These are phyloP conservation scores for Polytrichum formosum DNA, from an alignment of 225 moss, liverwort and hornwort genomes.

Conservation along the genomic window DNA sequence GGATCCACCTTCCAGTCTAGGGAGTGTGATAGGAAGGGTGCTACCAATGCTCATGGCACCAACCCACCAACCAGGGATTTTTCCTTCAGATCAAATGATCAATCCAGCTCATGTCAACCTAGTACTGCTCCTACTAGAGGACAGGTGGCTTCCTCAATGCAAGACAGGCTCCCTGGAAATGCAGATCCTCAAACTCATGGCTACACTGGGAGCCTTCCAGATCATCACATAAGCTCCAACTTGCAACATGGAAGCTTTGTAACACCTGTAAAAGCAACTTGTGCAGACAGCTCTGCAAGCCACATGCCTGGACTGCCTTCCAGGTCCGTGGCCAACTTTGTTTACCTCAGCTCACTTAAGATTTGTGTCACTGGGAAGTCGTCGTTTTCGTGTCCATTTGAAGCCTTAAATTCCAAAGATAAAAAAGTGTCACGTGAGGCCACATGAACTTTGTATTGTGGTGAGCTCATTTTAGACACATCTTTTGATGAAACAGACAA, in stretches of 20 bases:
- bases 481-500: slow-evolving; percentile 19
- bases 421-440: not conserved
- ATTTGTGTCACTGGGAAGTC: not conserved
- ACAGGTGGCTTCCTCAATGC: slow-evolving; percentile 9
- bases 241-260: slow-evolving; percentile 11
- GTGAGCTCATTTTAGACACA: too few species aligned
- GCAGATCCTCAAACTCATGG: slow-evolving; percentile 24
- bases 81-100: slow-evolving; percentile 19
- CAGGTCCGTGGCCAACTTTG: slow-evolving; percentile 19
- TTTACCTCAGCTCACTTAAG: not conserved
- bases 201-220: slow-evolving; percentile 13
- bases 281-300: slow-evolving; percentile 27
- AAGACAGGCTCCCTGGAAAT: slow-evolving; percentile 14
- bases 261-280: slow-evolving; percentile 22
- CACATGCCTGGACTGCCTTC: slow-evolving; percentile 23
- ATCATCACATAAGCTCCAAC: slow-evolving; percentile 5
- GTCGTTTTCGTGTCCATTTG: too few species aligned
- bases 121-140: slow-evolving; percentile 13
- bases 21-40: slow-evolving; percentile 14
- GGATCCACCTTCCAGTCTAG: slow-evolving; percentile 24
- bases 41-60: slow-evolving; percentile 7
- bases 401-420: too few species aligned
- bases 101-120: slow-evolving; percentile 15
- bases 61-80: slow-evolving; percentile 11
- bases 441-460: not conserved